phyloP scores from a whole-genome alignment of 331 rosid genomes.

The Stylosanthes scabra region DNA sequence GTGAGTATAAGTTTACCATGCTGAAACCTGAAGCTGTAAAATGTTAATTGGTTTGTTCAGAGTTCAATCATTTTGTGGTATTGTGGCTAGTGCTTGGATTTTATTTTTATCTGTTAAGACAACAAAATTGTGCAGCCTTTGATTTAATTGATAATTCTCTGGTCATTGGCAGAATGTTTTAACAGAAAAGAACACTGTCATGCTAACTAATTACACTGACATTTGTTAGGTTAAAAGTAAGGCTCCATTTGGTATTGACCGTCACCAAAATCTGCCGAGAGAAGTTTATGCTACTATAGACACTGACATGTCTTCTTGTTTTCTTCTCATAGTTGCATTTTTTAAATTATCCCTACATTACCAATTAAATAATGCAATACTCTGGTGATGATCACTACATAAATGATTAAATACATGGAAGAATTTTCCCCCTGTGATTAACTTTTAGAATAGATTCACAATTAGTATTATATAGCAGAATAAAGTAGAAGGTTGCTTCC shows the following conservation, averaged over 20 bases:
- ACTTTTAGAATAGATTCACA: too few relatives aligned
- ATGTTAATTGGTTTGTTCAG: background rate
- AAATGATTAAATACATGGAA: too few relatives aligned
- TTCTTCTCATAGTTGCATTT: background rate
- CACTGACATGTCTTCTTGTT: background rate
- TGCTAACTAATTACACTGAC: too few relatives aligned
- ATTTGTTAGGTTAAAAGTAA: slow-evolving; percentile 37
- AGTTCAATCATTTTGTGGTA: too few relatives aligned
- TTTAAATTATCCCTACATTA: background rate
- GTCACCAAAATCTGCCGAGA: slow-evolving; percentile 10
- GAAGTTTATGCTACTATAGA: slow-evolving; percentile 20
- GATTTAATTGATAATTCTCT: background rate
- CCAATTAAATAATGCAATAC: background rate
- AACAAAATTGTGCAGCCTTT: background rate
- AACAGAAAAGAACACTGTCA: too few relatives aligned
- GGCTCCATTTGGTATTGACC: slow-evolving; percentile 35
- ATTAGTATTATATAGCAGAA: too few relatives aligned
- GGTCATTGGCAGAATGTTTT: too few relatives aligned
- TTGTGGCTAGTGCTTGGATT: background rate
- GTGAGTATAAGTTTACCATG: too few relatives aligned
- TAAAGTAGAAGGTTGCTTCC: too few relatives aligned
- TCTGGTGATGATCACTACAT: background rate
- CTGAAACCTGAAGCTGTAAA: too few relatives aligned
- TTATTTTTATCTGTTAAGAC: background rate
- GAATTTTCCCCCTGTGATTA: too few relatives aligned